phyloP scores from a whole-genome alignment of 352 stramenopile species.

The Phytophthora hibernalis region DNA sequence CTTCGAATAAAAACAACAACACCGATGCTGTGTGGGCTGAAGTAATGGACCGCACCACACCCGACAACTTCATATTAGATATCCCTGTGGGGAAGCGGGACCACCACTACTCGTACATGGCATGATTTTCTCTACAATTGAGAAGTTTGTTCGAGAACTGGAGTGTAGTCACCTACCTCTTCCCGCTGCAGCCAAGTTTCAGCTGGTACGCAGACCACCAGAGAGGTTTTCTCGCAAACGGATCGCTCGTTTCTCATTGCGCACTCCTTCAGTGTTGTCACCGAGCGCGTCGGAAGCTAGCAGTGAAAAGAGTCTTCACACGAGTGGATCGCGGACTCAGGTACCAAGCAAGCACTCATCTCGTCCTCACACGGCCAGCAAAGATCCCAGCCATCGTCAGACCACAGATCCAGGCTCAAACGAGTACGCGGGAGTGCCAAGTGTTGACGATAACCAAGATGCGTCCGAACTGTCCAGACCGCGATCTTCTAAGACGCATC shows the following conservation, averaged over 20 bases:
- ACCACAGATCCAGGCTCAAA: not conserved
- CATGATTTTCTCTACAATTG: conserved; percentile 56
- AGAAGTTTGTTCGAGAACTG: conserved; percentile 73
- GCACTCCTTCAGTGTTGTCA: conserved; percentile 9
- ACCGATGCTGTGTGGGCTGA: conserved; percentile 5
- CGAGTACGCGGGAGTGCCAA: not conserved
- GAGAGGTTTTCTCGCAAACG: conserved; percentile 69
- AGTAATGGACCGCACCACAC: conserved; percentile 36
- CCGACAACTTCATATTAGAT: conserved; percentile 66
- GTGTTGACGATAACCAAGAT: conserved; percentile 10
- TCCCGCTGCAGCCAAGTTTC: conserved; percentile 68
- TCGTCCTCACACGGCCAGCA: conserved; percentile 31
- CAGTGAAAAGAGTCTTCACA: conserved; percentile 28
- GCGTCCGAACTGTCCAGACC: conserved; percentile 2
- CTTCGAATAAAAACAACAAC: conserved; percentile 1
- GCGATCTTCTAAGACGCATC: conserved; percentile 5
- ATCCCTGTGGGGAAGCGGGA: conserved; percentile 53
- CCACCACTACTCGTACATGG: conserved; percentile 66
- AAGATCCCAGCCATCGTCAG: conserved; percentile 11
- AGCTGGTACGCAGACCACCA: conserved; percentile 78
- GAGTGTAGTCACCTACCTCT: conserved; percentile 67
- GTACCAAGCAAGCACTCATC: conserved; percentile 22
- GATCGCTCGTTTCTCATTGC: conserved; percentile 58
- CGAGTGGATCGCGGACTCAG: conserved; percentile 11
- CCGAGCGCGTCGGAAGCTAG: conserved; percentile 21